Conservation (phyloP, 768 basidiomycete genomes). For the Tylopilus plumbeoviolaceoides region DNA sequence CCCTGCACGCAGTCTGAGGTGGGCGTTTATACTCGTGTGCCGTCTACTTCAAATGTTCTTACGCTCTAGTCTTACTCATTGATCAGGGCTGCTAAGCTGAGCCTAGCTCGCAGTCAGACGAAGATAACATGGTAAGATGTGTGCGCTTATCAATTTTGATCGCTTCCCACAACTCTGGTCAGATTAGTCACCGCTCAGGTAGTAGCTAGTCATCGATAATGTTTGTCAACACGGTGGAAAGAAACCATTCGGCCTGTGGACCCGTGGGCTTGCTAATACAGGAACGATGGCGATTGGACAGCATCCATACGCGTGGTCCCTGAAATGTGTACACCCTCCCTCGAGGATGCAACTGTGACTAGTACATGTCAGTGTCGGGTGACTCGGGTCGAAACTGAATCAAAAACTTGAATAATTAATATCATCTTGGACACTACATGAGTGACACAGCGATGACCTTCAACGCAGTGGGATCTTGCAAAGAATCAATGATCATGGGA, state of each 20-base stretch:
- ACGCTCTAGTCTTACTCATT: background rate
- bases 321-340: conserved; percentile 1
- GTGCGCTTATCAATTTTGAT: background rate
- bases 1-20: too few relatives aligned
- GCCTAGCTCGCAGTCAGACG: background rate
- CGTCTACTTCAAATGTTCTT: background rate
- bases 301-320: background rate
- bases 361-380: background rate
- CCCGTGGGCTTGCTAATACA: background rate
- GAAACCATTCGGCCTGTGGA: background rate
- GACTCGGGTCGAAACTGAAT: background rate
- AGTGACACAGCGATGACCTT: too few relatives aligned
- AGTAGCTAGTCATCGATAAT: too few relatives aligned
- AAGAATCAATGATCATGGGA: too few relatives aligned
- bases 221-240: background rate
- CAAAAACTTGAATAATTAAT: background rate
- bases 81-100: too few relatives aligned
- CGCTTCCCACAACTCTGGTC: background rate
- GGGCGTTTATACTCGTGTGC: too few relatives aligned
- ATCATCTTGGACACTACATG: background rate
- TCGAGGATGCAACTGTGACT: conserved; percentile 10
- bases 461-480: too few relatives aligned
- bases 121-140: background rate
- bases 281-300: conserved; percentile 4
- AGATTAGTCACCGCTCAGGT: too few relatives aligned